Evolutionary conservation across 208 protist genomes (phyloP).

Genomic region (Angomonas deanei): DNA sequence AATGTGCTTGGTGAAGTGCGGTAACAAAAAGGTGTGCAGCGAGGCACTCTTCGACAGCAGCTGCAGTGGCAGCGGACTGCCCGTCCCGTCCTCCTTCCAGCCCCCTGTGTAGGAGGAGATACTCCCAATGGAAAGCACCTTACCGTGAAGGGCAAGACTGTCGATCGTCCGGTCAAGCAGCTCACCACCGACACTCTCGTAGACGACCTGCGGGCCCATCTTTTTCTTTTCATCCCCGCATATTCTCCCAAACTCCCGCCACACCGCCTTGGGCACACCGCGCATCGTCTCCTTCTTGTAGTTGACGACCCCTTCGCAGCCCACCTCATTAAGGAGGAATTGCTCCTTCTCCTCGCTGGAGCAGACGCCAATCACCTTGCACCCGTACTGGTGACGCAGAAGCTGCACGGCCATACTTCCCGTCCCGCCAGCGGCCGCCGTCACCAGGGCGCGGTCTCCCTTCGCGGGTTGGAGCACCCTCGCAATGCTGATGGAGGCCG

Average conservation of each 20-base stretch:
- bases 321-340: conserved; percentile 55
- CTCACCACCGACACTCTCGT: conserved; percentile 89
- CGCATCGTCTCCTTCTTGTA: conserved; percentile 18
- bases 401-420: conserved; percentile 89
- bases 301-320: conserved; percentile 79
- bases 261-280: conserved; percentile 15
- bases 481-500: conserved; percentile 81
- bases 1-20: conserved; percentile 75
- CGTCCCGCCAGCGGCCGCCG: conserved; percentile 86
- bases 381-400: conserved; percentile 74
- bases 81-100: conserved; percentile 10
- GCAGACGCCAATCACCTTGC: conserved; percentile 83
- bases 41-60: conserved; percentile 78
- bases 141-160: conserved; percentile 53
- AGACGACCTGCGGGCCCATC: conserved; percentile 81
- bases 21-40: conserved; percentile 81
- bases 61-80: conserved; percentile 48
- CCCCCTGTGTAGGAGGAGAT: conserved; percentile 63
- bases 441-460: conserved; percentile 72
- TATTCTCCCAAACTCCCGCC: conserved; percentile 23
- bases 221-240: not conserved
- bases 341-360: conserved; percentile 68
- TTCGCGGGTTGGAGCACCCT: conserved; percentile 47
- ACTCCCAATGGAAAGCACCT: conserved; percentile 78
- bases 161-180: conserved; percentile 64